Conservation (phyloP, 139 green algal genomes). For the Chlorella sp. region DNA sequence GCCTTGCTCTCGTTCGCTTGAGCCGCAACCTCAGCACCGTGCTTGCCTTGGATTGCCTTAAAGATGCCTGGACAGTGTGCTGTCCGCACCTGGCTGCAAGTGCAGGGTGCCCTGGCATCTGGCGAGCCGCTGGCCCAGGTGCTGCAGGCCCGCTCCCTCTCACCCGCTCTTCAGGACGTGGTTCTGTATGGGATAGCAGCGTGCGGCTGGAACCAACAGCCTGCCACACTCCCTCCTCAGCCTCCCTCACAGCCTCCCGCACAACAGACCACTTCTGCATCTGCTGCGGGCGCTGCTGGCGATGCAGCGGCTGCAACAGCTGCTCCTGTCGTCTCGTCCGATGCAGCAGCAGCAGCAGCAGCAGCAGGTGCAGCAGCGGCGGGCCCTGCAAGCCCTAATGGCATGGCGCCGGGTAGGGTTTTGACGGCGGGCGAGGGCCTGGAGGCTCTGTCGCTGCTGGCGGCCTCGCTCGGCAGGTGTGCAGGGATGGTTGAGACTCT, state of each 20-base stretch:
- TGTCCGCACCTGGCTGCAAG: too few species aligned
- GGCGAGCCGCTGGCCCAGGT: not conserved
- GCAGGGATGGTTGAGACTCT: too few species aligned
- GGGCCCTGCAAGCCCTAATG: not conserved
- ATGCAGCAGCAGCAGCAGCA: not conserved
- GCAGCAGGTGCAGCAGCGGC: not conserved
- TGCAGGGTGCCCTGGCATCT: not conserved
- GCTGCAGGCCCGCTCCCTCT: not conserved
- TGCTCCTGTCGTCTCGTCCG: not conserved
- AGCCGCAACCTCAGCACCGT: not conserved
- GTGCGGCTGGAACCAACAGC: not conserved
- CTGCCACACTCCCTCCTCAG: too few species aligned
- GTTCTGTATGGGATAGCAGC: not conserved
- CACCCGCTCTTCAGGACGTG: not conserved
- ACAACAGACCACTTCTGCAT: too few species aligned
- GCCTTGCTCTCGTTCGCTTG: not conserved
- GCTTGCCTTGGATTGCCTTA: not conserved
- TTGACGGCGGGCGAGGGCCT: not conserved
- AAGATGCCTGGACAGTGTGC: not conserved
- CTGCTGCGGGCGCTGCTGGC: too few species aligned
- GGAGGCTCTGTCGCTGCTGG: not conserved
- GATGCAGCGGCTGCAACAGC: too few species aligned
- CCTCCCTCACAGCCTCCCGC: too few species aligned
- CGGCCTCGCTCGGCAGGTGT: not conserved
- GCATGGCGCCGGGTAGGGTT: not conserved